phyloP scores from a whole-genome alignment of 1,284 basidiomycete genomes.

The Tylopilus orsonianus region DNA sequence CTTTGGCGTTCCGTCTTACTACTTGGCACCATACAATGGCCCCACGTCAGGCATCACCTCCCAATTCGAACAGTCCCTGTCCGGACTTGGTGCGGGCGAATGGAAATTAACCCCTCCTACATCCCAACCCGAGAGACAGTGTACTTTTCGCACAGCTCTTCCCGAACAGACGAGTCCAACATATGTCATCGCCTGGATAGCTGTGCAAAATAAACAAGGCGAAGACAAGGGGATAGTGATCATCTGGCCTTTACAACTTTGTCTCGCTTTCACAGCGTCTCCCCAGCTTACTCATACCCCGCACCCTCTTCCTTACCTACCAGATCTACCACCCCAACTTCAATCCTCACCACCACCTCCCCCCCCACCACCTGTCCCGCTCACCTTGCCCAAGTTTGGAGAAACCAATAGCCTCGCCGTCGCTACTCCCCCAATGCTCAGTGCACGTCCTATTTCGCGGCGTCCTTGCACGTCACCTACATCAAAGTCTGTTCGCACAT shows the following conservation, averaged over 20 bases:
- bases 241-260: slow-evolving; percentile 66
- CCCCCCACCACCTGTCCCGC: slow-evolving; percentile 22
- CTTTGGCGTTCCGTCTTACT: slow-evolving; percentile 70
- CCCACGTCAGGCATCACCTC: slow-evolving; percentile 58
- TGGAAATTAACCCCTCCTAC: slow-evolving; percentile 39
- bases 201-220: slow-evolving; percentile 70
- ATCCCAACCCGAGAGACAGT: slow-evolving; percentile 21
- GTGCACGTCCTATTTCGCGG: slow-evolving; percentile 22
- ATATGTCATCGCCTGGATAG: slow-evolving; percentile 72
- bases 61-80: slow-evolving; percentile 61
- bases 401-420: slow-evolving; percentile 3
- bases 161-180: slow-evolving; percentile 25
- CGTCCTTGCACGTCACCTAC: slow-evolving; percentile 22
- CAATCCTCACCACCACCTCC: slow-evolving; percentile 55
- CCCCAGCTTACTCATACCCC: slow-evolving; percentile 41
- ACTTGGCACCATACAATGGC: slow-evolving; percentile 60
- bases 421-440: slow-evolving; percentile 16
- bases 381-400: slow-evolving; percentile 14
- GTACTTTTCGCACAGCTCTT: slow-evolving; percentile 12
- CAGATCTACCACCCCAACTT: slow-evolving; percentile 62
- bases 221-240: slow-evolving; percentile 74
- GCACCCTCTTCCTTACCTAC: slow-evolving; percentile 52
- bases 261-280: slow-evolving; percentile 47
- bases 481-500: slow-evolving; percentile 26
- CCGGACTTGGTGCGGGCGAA: slow-evolving; percentile 56